phyloP scores from a whole-genome alignment of 768 basidiomycete genomes.

The Termitomyces sp. region DNA sequence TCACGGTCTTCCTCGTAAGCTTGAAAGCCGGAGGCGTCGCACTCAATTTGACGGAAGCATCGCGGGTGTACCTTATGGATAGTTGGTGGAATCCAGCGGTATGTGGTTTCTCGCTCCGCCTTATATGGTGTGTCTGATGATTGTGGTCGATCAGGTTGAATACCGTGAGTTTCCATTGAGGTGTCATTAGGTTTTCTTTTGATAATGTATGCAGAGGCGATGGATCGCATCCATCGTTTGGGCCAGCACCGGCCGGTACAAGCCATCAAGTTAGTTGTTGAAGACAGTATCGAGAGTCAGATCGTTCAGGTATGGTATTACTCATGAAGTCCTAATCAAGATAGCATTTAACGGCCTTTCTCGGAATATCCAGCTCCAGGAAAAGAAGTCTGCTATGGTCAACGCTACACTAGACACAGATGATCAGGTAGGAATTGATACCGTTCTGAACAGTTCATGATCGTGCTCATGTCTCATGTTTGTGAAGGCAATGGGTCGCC shows the following conservation, averaged over 20 bases:
- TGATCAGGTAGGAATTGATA: conserved; percentile 55
- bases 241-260: conserved; percentile 94
- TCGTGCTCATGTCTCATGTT: conserved; percentile 9
- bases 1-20: conserved; percentile 96
- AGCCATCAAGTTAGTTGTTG: conserved; percentile 90
- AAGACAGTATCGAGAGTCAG: conserved; percentile 94
- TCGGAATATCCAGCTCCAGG: conserved; percentile 60
- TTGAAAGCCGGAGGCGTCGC: conserved; percentile 96
- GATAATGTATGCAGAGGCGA: conserved; percentile 63
- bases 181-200: background rate
- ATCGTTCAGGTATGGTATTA: conserved; percentile 69
- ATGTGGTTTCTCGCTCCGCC: conserved; percentile 16
- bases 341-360: background rate
- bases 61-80: conserved; percentile 95
- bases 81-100: conserved; percentile 99
- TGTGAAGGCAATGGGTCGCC: conserved; percentile 79
- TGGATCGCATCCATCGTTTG: conserved; percentile 95
- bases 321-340: background rate
- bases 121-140: background rate
- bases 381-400: conserved; percentile 96
- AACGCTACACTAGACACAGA: conserved; percentile 82
- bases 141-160: conserved; percentile 49
- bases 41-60: conserved; percentile 86
- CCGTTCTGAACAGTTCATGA: background rate
- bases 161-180: conserved; percentile 53